Evolutionary conservation across 208 protist genomes (phyloP), one percentile per base, ranked within the genome.

Genomic region (Leishmania major): DNA sequence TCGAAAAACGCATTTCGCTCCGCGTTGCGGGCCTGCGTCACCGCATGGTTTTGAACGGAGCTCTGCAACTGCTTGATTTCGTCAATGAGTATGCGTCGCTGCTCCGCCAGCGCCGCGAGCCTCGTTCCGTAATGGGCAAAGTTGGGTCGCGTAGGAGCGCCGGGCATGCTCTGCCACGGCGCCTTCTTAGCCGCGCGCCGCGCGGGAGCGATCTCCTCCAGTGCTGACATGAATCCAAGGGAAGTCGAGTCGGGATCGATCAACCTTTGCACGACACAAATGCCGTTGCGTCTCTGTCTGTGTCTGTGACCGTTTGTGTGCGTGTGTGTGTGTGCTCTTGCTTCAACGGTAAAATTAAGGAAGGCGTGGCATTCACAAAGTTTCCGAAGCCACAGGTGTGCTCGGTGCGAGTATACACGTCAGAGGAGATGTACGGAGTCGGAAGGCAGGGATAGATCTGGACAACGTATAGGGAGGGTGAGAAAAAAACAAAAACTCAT

Each of bases 1-100:
- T 90, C 69, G 5, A 87, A 81, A 37, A 90, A 81, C 69, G 84
- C 88, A 10, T 90, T 88, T 35, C 91, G 90, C 49, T 90, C 89
- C 15, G 84, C 83, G 6, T 89, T 84, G 11, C 51, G 40, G 19
- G 77, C 84, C 49, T 90, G 81, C 5, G 70, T 80, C 5, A 70
- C 86, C 35, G 89, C 86, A 76, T 89, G 87, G 1, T 78, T 84
- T 7, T 87, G 84, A 7, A 95, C 77, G 0, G 81, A 78, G n/a
- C 76, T 85, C 60, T 94, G 94, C 43, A 97, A 83, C n/a, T 67
- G 66, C 72, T 93, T 95, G 22, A 95, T 80, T 78, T 96, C 71
- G 1, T 89, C 89, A 71, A 95, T 86, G 0, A 92, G 79, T 7
- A 69, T 75, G 25, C 88, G 82, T 60, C 90, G 90, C 78, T 95